Base-by-base conservation (phyloP, 2,329 filamentous ascomycete species). In the Corniculantispora saksenae region DNA sequence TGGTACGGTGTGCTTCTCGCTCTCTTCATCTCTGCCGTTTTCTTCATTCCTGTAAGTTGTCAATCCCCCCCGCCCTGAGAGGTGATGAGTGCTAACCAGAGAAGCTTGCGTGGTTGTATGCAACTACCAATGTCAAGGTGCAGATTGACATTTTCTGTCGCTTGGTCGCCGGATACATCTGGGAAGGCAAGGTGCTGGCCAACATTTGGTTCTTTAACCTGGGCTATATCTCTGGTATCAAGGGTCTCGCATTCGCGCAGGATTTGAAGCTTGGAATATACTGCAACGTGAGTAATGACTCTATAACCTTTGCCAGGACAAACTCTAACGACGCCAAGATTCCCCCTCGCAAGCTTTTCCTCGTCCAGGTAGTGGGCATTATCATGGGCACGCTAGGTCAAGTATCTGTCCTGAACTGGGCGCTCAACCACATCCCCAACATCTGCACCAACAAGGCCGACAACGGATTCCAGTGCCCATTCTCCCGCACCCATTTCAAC, bases 231-330 rank as follows among this genome's bases (percentile, higher is more conserved):
- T 76, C 77, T 2, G 76, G 77, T 51, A 76, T 76, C 61, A 80
- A 82, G 63, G 79, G 74, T 0, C 72, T 81, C 2, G 74, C 74
- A 7, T 82, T 81, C 67, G 75, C 78, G 0, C 75, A 78, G 64
- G 81, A 83, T 51, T 68, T 83, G 35, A 84, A 83, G 66, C 73
- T 84, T 0, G 82, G 79, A 0, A 74, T 80, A 4, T 80, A 81
- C 68, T 74, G 72, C 57, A 73, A 75, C 27, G 73, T 74, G 35
- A 64, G 69, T 63, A n/a, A 7, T 45, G 9, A 32, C 32, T 5
- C 19, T n/a, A 15, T 8, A 12, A 1, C 3, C 2, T 48, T 4
- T 21, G 13, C 19, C 19, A 21, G 27, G 17, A 19, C 38, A 9
- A 15, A 13, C 53, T 21, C 66, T 69, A 21, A 72, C 45, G 65